Percentiles rank a stretch among this genome's conserved stretches.
phyloP scores from a whole-genome alignment of 345 rosid genomes.

The Populus simonii region DNA sequence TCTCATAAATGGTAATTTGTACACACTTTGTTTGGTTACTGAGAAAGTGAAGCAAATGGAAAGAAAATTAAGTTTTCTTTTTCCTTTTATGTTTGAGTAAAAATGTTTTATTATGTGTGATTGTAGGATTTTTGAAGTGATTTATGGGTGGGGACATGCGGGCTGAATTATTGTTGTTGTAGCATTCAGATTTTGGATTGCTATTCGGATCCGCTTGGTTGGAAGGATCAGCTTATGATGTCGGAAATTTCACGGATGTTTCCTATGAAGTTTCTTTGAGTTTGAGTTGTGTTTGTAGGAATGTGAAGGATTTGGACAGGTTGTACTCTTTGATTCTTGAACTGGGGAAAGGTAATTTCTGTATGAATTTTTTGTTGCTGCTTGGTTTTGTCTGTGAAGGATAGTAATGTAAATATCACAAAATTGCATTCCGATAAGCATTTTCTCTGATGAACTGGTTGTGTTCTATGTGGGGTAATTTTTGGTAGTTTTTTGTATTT shows the following conservation, averaged over 20 bases:
- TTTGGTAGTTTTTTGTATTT: slow-evolving; percentile 11
- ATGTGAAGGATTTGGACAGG: slow-evolving; percentile 60
- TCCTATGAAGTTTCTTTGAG: slow-evolving; percentile 28
- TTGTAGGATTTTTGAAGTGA: neutral
- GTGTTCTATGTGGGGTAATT: neutral
- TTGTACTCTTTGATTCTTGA: slow-evolving; percentile 57
- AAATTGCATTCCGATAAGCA: neutral
- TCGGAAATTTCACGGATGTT: slow-evolving; percentile 19
- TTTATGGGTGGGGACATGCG: slow-evolving; percentile 7
- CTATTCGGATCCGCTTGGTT: slow-evolving; percentile 78
- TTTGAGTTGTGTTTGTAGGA: slow-evolving; percentile 31
- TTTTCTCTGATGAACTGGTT: neutral
- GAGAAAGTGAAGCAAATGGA: neutral
- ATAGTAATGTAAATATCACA: neutral
- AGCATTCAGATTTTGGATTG: slow-evolving; percentile 88
- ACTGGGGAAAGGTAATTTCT: slow-evolving; percentile 57
- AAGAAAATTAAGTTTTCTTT: neutral
- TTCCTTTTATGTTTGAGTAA: neutral
- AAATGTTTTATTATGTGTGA: neutral
- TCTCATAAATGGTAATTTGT: slow-evolving; percentile 53
- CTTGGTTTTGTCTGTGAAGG: neutral
- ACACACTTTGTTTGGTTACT: neutral
- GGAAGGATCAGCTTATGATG: slow-evolving; percentile 46
- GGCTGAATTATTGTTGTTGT: neutral
- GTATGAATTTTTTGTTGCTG: neutral